phyloP scores from a whole-genome alignment of 441 rosid genomes.

The Metrosideros polymorpha region DNA sequence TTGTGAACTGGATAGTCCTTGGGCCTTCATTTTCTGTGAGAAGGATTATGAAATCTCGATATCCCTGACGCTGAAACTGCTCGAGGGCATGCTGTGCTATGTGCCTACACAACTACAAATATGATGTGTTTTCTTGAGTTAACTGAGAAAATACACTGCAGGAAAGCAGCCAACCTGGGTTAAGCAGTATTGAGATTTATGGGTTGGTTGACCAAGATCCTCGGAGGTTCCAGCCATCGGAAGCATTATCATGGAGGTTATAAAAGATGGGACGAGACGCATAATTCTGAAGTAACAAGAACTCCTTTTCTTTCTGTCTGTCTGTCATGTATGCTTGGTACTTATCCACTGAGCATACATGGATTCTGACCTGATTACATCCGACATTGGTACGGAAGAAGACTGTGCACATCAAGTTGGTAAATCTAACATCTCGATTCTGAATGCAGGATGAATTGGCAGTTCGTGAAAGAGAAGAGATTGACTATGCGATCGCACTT shows the following conservation, averaged over 20 bases:
- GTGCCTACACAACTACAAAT: background rate
- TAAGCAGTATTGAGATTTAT: slow-evolving; percentile 9
- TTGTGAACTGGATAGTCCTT: background rate
- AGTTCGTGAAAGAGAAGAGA: slow-evolving; percentile 42
- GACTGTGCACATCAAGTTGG: background rate
- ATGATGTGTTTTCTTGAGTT: background rate
- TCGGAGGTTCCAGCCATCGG: slow-evolving; percentile 31
- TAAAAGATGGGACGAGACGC: slow-evolving; percentile 41
- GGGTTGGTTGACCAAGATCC: slow-evolving; percentile 33
- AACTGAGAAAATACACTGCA: background rate
- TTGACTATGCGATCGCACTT: slow-evolving; percentile 42
- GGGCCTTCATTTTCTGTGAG: background rate
- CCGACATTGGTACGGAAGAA: background rate
- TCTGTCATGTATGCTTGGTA: background rate
- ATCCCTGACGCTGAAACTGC: background rate
- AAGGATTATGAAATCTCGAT: background rate
- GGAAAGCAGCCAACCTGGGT: background rate
- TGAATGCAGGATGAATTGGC: slow-evolving; percentile 40
- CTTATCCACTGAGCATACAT: background rate
- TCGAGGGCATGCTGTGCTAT: background rate
- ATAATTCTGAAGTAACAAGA: slow-evolving; percentile 40
- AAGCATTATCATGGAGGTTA: slow-evolving; percentile 39
- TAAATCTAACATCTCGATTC: background rate
- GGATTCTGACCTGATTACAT: background rate
- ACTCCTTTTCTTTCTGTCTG: background rate